Conservation (phyloP, 208 protist genomes). For the Crithidia acanthocephali region DNA sequence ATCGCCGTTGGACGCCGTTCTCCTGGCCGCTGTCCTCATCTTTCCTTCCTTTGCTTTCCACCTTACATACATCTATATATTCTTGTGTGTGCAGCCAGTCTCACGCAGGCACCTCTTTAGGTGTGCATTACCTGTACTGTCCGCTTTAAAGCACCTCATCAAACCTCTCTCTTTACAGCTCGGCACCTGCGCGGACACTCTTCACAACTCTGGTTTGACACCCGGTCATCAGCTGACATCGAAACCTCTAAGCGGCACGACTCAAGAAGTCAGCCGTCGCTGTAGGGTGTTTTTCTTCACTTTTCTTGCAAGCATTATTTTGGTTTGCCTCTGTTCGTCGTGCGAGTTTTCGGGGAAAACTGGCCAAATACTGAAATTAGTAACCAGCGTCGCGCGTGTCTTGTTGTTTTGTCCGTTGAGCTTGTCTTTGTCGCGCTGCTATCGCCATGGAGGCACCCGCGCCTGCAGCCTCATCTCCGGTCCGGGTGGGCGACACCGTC, state of each 20-base stretch:
- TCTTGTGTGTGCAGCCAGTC: background rate
- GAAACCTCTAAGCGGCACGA: background rate
- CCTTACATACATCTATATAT: background rate
- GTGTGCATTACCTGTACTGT: no score
- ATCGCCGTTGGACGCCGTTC: background rate
- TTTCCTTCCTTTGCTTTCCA: background rate
- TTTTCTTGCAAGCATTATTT: background rate
- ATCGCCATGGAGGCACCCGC: background rate
- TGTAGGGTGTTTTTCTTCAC: background rate
- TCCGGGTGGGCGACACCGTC: background rate
- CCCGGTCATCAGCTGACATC: background rate
- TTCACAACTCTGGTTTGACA: background rate
- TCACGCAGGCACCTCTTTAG: background rate
- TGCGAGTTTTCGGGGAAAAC: no score
- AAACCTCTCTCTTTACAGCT: no score
- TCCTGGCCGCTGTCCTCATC: background rate
- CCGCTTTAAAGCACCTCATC: no score
- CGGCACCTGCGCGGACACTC: background rate
- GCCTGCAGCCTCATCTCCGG: background rate
- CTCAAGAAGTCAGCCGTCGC: background rate
- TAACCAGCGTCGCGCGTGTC: no score
- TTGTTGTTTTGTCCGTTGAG: no score
- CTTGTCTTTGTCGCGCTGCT: no score
- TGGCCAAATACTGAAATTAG: no score
- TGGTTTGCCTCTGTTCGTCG: no score